Conservation (phyloP, 2,329 filamentous ascomycete genomes). For the Thielaviopsis musarum region DNA sequence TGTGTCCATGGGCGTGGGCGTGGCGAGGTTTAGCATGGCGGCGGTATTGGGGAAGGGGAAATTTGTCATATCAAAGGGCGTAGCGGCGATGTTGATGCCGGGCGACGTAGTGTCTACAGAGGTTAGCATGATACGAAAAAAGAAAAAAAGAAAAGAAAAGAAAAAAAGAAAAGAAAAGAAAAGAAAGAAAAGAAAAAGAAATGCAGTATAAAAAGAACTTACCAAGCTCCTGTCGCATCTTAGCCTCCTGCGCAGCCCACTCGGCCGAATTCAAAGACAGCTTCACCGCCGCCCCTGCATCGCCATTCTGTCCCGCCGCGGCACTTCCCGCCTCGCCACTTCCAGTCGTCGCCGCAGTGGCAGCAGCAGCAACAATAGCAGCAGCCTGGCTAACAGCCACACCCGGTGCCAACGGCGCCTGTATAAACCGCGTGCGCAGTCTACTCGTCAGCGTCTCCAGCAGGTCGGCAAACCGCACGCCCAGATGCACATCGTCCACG, state of each 20-base stretch:
- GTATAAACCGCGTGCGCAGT: conserved; percentile 58
- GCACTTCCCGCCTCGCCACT: not conserved
- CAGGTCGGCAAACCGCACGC: conserved; percentile 68
- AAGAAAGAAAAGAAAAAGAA: no score
- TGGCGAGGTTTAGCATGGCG: conserved; percentile 21
- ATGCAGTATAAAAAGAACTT: no score
- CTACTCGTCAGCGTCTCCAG: conserved; percentile 63
- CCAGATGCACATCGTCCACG: conserved; percentile 71
- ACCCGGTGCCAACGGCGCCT: conserved; percentile 22
- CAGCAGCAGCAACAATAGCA: conserved; percentile 15
- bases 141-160: no score
- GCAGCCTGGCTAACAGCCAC: conserved; percentile 17
- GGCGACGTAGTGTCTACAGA: conserved; percentile 14
- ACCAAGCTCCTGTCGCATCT: no score
- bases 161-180: no score
- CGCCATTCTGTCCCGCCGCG: not conserved
- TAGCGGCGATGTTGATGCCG: conserved; percentile 37
- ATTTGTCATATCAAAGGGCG: conserved; percentile 40
- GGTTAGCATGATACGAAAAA: not conserved
- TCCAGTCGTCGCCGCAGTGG: conserved; percentile 18
- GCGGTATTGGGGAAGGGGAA: conserved; percentile 37
- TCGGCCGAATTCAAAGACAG: not conserved
- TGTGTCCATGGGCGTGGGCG: conserved; percentile 17
- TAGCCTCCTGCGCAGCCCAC: not conserved
- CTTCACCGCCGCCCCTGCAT: not conserved